phyloP scores from a whole-genome alignment of 805 yeast species.

The Pichia phayaonensis region DNA sequence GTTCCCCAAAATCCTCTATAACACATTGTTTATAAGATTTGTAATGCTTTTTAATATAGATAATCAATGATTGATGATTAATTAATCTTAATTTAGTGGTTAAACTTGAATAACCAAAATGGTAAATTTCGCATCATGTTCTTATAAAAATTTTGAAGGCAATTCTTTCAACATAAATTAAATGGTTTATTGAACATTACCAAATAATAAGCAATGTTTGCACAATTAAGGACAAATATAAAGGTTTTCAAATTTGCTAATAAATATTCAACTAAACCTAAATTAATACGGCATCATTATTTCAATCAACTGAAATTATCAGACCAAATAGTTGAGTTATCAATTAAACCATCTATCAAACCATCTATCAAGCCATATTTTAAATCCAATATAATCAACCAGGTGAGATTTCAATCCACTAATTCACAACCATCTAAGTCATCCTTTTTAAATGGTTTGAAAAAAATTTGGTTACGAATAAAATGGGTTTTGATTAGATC shows the following conservation, averaged over 20 bases:
- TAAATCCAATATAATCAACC: neutral
- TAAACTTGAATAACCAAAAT: no score
- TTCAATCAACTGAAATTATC: neutral
- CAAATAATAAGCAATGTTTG: neutral
- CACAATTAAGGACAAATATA: neutral
- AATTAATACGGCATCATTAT: neutral
- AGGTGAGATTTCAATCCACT: neutral
- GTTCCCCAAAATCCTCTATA: slow-evolving; percentile 15
- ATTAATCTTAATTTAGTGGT: no score
- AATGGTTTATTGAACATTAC: no score
- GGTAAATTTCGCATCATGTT: neutral
- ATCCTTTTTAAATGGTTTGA: neutral
- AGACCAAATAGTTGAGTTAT: neutral
- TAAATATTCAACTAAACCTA: no score
- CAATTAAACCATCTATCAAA: neutral
- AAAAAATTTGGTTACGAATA: slow-evolving; percentile 23
- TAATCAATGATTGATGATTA: no score
- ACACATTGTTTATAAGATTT: neutral
- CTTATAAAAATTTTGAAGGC: neutral
- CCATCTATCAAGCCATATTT: neutral
- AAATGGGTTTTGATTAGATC: slow-evolving; percentile 74
- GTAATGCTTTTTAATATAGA: neutral
- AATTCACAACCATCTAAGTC: neutral
- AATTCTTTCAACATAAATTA: neutral
- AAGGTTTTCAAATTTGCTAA: neutral